phyloP scores from a whole-genome alignment of 2,329 filamentous ascomycete species.

The Alternaria postmessia region DNA sequence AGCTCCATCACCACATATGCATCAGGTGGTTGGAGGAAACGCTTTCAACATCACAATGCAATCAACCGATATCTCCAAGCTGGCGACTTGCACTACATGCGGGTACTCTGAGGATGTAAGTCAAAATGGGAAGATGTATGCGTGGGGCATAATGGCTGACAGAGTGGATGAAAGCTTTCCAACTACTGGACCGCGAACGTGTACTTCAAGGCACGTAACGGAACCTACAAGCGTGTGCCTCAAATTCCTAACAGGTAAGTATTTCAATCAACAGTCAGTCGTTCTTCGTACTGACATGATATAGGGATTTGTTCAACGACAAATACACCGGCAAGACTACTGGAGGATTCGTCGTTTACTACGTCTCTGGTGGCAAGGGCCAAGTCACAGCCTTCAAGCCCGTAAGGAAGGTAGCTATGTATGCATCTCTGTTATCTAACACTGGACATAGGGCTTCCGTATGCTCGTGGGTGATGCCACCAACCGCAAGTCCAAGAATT shows the following conservation, averaged over 20 bases:
- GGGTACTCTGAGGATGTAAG: slow-evolving; percentile 33
- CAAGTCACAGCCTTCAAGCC: slow-evolving; percentile 56
- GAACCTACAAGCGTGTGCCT: slow-evolving; percentile 43
- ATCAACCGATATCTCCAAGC: slow-evolving; percentile 36
- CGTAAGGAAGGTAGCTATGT: neutral
- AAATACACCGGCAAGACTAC: slow-evolving; percentile 42
- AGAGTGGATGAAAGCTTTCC: slow-evolving; percentile 5
- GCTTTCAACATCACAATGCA: slow-evolving; percentile 58
- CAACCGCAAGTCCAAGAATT: slow-evolving; percentile 27
- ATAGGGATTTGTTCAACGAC: slow-evolving; percentile 49
- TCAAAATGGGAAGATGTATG: neutral
- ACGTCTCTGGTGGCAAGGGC: slow-evolving; percentile 53
- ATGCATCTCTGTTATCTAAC: accelerated
- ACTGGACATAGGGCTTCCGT: slow-evolving; percentile 52
- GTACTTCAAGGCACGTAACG: slow-evolving; percentile 46
- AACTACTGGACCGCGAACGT: slow-evolving; percentile 48
- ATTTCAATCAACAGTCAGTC: no score
- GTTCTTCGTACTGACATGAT: neutral
- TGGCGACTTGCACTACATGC: slow-evolving; percentile 54
- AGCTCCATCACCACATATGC: slow-evolving; percentile 46
- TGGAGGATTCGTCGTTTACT: slow-evolving; percentile 59
- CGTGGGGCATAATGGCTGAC: neutral
- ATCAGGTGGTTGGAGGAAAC: slow-evolving; percentile 55
- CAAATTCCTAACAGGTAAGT: slow-evolving; percentile 35
- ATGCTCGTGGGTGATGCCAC: slow-evolving; percentile 56